Percentiles rank a stretch among this genome's conserved stretches.
phyloP scores from a whole-genome alignment of 345 rosid species.

The Linum trigynum region DNA sequence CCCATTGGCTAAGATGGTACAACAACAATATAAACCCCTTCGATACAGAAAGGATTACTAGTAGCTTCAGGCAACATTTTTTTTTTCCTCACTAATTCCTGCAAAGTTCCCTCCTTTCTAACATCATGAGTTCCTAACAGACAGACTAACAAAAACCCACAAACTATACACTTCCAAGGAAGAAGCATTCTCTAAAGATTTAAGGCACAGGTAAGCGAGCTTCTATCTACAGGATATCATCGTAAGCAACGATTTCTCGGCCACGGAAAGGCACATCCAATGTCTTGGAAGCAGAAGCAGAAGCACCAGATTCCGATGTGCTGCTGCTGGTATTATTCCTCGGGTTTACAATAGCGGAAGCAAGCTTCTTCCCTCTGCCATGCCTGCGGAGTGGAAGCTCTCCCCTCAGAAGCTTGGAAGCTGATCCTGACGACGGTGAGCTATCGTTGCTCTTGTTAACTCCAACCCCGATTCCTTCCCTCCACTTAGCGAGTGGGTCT shows the following conservation, averaged over 20 bases:
- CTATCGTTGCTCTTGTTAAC: conserved; percentile 22
- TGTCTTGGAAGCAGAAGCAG: conserved; percentile 5
- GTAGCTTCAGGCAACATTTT: too few species aligned
- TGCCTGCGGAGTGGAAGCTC: conserved; percentile 67
- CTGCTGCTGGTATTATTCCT: conserved; percentile 15
- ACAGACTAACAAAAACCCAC: neutral
- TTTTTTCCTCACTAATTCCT: too few species aligned
- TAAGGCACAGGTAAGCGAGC: neutral
- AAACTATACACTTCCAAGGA: neutral
- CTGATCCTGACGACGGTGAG: conserved; percentile 21
- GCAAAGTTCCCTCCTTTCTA: neutral
- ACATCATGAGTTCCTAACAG: neutral
- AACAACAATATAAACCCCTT: too few species aligned
- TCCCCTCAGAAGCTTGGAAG: conserved; percentile 57
- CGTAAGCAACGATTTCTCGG: conserved; percentile 66
- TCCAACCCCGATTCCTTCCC: conserved; percentile 45
- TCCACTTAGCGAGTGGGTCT: conserved; percentile 68
- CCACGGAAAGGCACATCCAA: conserved; percentile 38
- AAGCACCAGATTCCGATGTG: neutral
- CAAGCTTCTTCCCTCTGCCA: conserved; percentile 64
- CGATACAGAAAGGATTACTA: too few species aligned
- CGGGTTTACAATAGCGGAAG: conserved; percentile 62
- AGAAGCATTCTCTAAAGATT: too few species aligned
- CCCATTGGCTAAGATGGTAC: too few species aligned
- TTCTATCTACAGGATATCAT: conserved; percentile 47